phyloP scores from a whole-genome alignment of 2,329 filamentous ascomycete species.

The Penicillium sp. region DNA sequence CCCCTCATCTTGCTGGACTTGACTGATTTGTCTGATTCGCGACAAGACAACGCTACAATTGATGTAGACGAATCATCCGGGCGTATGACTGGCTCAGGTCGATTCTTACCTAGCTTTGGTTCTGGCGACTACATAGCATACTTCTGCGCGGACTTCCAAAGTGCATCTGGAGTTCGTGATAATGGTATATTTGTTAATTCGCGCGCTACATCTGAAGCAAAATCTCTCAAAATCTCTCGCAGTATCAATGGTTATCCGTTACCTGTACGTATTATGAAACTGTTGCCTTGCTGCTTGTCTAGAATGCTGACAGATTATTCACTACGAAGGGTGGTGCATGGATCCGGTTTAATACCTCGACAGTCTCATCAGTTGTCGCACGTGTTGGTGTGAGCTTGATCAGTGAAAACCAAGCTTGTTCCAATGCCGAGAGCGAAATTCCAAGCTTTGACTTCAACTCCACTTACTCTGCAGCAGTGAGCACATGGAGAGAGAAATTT shows the following conservation, averaged over 20 bases:
- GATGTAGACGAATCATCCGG: slow-evolving; percentile 54
- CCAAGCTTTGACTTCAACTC: slow-evolving; percentile 59
- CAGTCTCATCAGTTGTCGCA: slow-evolving; percentile 53
- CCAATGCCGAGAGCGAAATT: slow-evolving; percentile 64
- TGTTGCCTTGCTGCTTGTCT: neutral
- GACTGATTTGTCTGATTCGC: slow-evolving; percentile 59
- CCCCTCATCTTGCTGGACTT: slow-evolving; percentile 64
- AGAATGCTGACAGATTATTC: neutral
- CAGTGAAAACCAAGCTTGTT: slow-evolving; percentile 61
- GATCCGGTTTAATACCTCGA: slow-evolving; percentile 55
- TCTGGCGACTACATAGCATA: slow-evolving; percentile 56
- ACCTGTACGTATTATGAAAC: slow-evolving; percentile 17
- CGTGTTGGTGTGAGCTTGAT: slow-evolving; percentile 68
- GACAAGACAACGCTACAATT: slow-evolving; percentile 57
- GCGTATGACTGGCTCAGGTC: slow-evolving; percentile 58
- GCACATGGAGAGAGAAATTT: slow-evolving; percentile 58
- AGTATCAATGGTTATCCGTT: slow-evolving; percentile 57
- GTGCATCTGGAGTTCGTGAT: slow-evolving; percentile 50
- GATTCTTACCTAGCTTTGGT: slow-evolving; percentile 63
- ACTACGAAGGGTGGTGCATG: slow-evolving; percentile 54
- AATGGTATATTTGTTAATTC: slow-evolving; percentile 62
- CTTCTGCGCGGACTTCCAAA: slow-evolving; percentile 66
- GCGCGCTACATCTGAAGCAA: slow-evolving; percentile 51
- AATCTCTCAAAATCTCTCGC: slow-evolving; percentile 52
- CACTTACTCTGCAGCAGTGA: slow-evolving; percentile 49